Percentiles rank a stretch among this genome's conserved stretches.
Evolutionary conservation across 768 basidiomycete species (phyloP).

Genomic region (Pleurotus citrinopileatus): DNA sequence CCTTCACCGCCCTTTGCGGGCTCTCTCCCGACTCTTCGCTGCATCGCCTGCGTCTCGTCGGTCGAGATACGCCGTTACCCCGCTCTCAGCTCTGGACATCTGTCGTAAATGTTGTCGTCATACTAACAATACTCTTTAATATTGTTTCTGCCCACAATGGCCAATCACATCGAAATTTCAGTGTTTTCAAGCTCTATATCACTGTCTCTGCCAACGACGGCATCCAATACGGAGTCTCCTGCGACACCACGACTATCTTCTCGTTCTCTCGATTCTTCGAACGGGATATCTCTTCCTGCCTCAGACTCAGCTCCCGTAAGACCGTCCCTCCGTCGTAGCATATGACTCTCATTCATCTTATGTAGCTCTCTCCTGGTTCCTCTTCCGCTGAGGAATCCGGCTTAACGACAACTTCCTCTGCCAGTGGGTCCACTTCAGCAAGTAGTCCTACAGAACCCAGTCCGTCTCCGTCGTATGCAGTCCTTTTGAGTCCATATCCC

Average conservation of each 20-base stretch:
- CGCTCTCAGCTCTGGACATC: neutral
- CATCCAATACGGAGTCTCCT: neutral
- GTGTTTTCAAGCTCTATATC: constrained; percentile 6
- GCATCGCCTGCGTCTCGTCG: neutral
- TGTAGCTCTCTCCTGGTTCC: constrained; percentile 1
- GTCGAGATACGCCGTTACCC: neutral
- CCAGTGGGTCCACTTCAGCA: neutral
- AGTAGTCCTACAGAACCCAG: neutral
- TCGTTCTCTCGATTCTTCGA: constrained; percentile 1
- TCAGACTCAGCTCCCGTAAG: constrained; percentile 1
- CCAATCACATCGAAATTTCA: neutral
- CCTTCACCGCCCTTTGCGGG: neutral
- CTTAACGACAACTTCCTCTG: neutral
- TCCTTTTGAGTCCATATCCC: neutral
- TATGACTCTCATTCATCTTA: neutral
- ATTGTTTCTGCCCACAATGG: neutral
- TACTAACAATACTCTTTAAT: neutral
- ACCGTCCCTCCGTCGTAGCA: neutral
- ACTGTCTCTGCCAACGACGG: constrained; percentile 6
- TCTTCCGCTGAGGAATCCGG: neutral
- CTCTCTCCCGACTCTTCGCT: constrained; percentile 1
- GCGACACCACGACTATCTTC: neutral
- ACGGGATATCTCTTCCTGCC: constrained; percentile 4
- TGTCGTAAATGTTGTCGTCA: neutral
- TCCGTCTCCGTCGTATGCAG: neutral